Base-by-base conservation (phyloP, 2,329 filamentous ascomycete genomes). In the Colletotrichum sp. region DNA sequence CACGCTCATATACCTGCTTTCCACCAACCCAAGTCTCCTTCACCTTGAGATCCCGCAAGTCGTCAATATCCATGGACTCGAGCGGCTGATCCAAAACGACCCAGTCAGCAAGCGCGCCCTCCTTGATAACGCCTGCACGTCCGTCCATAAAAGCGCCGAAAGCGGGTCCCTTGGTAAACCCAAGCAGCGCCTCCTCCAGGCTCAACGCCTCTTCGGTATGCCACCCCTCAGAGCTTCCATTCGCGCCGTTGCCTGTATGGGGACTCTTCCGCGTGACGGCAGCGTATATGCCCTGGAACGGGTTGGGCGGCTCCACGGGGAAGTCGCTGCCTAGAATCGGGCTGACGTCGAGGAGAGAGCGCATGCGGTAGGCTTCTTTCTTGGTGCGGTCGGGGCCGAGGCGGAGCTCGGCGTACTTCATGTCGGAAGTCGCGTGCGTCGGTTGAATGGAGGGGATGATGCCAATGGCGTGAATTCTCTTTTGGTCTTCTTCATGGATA, bases 391-490 rank as follows among this genome's bases (percentile, higher is more conserved):
- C 83, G 12, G 81, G 79, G 0, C 93, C 93, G 0, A 95, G 89
- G 8, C 93, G 88, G 52, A 82, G 83, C 77, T 91, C 88, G 10
- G 92, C 93, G 79, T 94, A 94, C 6, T 89, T 88, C 91, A 93
- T 93, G 82, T 95, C 93, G 9, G 91, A 93, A 5, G 93, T 95
- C 26, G 93, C 93, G 80, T 95, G 93, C 0, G 93, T 94, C 6
- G 93, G 93, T 80, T 95, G 93, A 71, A 95, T 91, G 4, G 91
- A 93, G 1, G 93, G 92, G 69, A 94, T 88, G 79, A 95, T 90
- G 8, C 91, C 91, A 6, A 93, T 82, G 6, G 86, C 84, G 69
- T 85, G 86, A 79, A 95, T 90, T 34, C 92, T 89, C 2, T 79
- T 83, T 81, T 94, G 93, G 82, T 95, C 93, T 73, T 88, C 86